Base-by-base conservation (phyloP, 2,329 filamentous ascomycete genomes). In the Colletotrichum godetiae region DNA sequence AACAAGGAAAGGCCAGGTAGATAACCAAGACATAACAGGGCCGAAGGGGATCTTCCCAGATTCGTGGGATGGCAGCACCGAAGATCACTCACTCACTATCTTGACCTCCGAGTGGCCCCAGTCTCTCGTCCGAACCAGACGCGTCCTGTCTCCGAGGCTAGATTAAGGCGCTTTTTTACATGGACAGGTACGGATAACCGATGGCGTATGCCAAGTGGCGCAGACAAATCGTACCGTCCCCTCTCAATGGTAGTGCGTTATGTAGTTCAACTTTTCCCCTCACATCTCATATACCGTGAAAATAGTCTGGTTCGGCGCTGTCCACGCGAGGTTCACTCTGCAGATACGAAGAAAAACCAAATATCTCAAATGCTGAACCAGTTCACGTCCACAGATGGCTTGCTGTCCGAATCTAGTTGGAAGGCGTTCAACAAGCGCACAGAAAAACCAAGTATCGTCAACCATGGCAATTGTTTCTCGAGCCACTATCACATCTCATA, bases 291-390 rank as follows among this genome's bases (percentile, higher is more conserved):
- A 15, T 64, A 15, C 49, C 61, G 61, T 55, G 15, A 37, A 29
- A 53, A 13, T 59, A 49, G 42, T 49, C 19, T 8, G 19, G 19
- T 22, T n/a, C 42, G 8, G 42, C 55, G 70, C 59, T 49, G 66
- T 22, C 27, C 59, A 60, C 70, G 60, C 59, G 42, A 73, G 67
- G 15, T 27, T 49, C 57, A 19, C 27, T 52, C n/a, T 62, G 68
- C 66, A 64, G 66, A 64, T 73, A 64, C 67, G 56, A 59, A 68
- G 55, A 61, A 55, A 73, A 69, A 29, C 11, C n/a, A 73, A 60
- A 55, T 56, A 42, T 8, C 10, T 11, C 7, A 13, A 55, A n/a
- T 55, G 58, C 24, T 31, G 42, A 53, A 53, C 19, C 24, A 31
- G 11, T 19, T 31, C 42, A 49, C 19, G 8, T 12, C 19, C 31